phyloP scores from a whole-genome alignment of 176 grass and related monocot species.

The Eleusine indica region DNA sequence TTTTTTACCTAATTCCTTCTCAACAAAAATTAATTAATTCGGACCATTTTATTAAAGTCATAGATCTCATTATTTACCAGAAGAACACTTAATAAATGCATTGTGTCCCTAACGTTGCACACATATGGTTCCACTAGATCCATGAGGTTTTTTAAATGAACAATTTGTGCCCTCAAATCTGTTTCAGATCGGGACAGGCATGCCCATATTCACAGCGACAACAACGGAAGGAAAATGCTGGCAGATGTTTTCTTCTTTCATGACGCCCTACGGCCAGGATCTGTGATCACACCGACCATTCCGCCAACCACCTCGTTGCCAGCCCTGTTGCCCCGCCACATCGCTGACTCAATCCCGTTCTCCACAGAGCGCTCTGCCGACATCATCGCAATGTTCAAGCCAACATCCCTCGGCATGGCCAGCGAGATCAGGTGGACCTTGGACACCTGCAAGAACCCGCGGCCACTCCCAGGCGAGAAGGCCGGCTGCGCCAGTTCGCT shows the following conservation, averaged over 20 bases:
- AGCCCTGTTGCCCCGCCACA: background rate
- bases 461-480: background rate
- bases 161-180: background rate
- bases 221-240: background rate
- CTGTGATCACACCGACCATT: constrained; percentile 31
- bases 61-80: background rate
- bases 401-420: background rate
- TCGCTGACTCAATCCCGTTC: constrained; percentile 42
- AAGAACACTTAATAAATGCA: background rate
- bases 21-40: too few relatives aligned
- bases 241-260: constrained; percentile 34
- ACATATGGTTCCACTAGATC: background rate
- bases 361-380: background rate
- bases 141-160: too few relatives aligned
- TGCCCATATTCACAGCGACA: background rate
- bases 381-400: background rate
- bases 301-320: constrained; percentile 16
- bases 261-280: background rate
- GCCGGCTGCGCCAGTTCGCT: constrained; percentile 37
- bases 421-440: constrained; percentile 7
- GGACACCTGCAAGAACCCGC: constrained; percentile 10
- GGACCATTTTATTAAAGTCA: too few relatives aligned
- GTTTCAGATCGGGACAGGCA: background rate
- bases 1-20: too few relatives aligned
- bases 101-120: background rate